Evolutionary conservation across 345 rosid species (phyloP), one percentile per base, ranked within the genome.

Genomic region (Salix suchowensis): DNA sequence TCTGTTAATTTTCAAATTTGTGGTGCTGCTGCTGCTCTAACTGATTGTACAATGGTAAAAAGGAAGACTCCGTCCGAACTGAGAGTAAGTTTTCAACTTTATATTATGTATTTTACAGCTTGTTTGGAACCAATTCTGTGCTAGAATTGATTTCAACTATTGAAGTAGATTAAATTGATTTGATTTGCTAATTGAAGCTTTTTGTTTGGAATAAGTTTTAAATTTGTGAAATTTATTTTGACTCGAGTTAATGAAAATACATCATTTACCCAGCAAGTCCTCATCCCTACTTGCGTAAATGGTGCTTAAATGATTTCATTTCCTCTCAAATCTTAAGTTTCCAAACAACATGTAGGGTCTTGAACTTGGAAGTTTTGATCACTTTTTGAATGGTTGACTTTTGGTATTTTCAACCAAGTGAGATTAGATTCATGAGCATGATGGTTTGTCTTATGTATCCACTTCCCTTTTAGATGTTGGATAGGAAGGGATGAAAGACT

Each of bases 21-120:
- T 40, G 92, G 87, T 30, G 86, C 85, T 58, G 82, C 83, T 62
- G 86, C 81, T 52, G 82, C 85, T 66, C 62, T 84, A 28, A 88
- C 83, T 44, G 76, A 81, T 68, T 88, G 75, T 40, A 52, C 84
- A 24, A 82, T 82, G 70, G 74, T 83, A 64, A 90, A 89, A 82
- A 83, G 97, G 80, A 91, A 91, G 89, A 94, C 97, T 19, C 98
- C 97, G 1, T 85, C 91, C 13, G 97, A 95, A 79, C 89, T 95
- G 7, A 87, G 98, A 79, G 98, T 90, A 71, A 50, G 67, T 54
- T 54, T 19, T 67, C 46, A 14, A 30, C 12, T 7, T 15, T 58
- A 4, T 55, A n/a, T 19, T 21, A 2, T 7, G 60, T 21, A 26
- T 23, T 58, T 58, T 58, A 58, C 14, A 11, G 46, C 14, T 42